These are phyloP conservation scores for Eucalyptus paniculata DNA, from an alignment of 345 rosid genomes.

Conservation along the genomic window DNA sequence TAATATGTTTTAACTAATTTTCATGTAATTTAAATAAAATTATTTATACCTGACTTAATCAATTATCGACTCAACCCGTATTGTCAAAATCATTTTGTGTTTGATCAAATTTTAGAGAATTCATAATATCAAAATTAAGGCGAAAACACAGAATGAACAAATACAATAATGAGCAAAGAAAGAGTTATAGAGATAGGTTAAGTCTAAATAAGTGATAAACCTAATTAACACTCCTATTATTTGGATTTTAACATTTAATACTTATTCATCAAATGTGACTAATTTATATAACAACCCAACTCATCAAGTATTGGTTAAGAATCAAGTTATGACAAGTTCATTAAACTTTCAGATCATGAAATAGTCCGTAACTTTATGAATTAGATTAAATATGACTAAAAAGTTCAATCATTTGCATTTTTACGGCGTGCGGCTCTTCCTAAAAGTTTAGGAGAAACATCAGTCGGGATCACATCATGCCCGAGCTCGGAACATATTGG, in stretches of 20 bases:
- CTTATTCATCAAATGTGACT: too few species aligned
- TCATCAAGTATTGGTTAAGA: too few species aligned
- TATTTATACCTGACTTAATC: rapidly evolving
- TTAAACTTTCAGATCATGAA: background rate
- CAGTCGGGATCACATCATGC: background rate
- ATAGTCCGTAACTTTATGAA: rapidly evolving
- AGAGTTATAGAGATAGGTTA: too few species aligned
- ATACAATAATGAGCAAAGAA: rapidly evolving
- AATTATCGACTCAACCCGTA: rapidly evolving
- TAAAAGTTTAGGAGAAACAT: background rate
- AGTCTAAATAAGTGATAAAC: too few species aligned
- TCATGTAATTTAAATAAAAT: too few species aligned
- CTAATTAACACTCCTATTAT: too few species aligned
- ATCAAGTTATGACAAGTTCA: background rate
- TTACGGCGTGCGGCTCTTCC: background rate
- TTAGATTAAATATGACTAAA: rapidly evolving
- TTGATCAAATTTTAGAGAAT: background rate
- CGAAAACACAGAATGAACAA: rapidly evolving
- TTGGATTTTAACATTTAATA: too few species aligned
- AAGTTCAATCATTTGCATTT: too few species aligned
- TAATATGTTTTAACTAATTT: too few species aligned
- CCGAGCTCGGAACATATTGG: background rate
- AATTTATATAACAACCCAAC: too few species aligned
- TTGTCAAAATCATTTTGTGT: rapidly evolving
- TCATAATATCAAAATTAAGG: background rate